phyloP scores from a whole-genome alignment of 495 filamentous ascomycete species.

The Aspergillus nidulans region DNA sequence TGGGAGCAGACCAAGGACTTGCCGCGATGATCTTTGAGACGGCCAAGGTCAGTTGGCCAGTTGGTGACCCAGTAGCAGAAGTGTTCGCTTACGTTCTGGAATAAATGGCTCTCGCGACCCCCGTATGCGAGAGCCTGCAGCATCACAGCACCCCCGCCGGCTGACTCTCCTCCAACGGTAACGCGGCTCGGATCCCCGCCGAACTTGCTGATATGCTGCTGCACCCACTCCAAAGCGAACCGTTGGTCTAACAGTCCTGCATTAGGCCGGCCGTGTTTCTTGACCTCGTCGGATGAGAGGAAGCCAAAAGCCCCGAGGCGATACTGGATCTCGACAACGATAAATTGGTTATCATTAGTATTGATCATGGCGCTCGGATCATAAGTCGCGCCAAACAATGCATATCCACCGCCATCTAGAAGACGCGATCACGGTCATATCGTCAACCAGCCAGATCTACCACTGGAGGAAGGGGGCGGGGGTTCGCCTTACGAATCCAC shows the following conservation, averaged over 20 bases:
- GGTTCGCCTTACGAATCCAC: slow-evolving; percentile 44
- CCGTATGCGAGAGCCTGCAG: slow-evolving; percentile 51
- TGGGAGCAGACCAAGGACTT: slow-evolving; percentile 47
- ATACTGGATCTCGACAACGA: slow-evolving; percentile 69
- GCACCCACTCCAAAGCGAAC: slow-evolving; percentile 57
- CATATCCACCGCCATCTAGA: slow-evolving; percentile 60
- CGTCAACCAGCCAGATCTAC: not conserved
- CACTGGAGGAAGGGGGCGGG: not conserved
- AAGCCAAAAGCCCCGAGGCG: slow-evolving; percentile 66
- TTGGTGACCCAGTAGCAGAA: not conserved
- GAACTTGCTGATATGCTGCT: slow-evolving; percentile 45
- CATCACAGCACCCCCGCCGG: slow-evolving; percentile 47
- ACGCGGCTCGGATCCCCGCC: slow-evolving; percentile 40
- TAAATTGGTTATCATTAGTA: slow-evolving; percentile 49
- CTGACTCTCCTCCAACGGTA: slow-evolving; percentile 36
- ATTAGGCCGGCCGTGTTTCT: slow-evolving; percentile 47
- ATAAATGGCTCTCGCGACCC: slow-evolving; percentile 21
- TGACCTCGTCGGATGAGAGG: slow-evolving; percentile 54
- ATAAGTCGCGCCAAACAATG: slow-evolving; percentile 13
- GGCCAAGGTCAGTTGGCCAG: not conserved
- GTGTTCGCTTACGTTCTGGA: slow-evolving; percentile 18
- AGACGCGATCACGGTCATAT: not conserved
- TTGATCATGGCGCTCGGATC: slow-evolving; percentile 11
- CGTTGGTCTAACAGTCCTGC: slow-evolving; percentile 61
- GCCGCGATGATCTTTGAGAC: slow-evolving; percentile 44